These are phyloP conservation scores for Naganishia sp. DNA, from an alignment of 1,284 basidiomycete genomes.

Conservation along the genomic window DNA sequence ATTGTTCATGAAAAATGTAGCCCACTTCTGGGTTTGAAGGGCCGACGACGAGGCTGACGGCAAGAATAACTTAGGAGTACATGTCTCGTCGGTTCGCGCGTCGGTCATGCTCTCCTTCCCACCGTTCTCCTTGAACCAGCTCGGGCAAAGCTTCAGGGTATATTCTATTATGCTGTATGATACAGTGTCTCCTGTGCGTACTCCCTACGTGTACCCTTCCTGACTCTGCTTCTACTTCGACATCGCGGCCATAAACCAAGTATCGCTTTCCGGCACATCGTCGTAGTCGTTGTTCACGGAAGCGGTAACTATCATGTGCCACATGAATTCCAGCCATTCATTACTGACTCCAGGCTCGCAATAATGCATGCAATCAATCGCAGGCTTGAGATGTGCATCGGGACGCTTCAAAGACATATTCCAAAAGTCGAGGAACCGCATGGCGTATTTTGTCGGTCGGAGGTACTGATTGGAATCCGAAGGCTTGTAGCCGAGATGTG, in stretches of 20 bases:
- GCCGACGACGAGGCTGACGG: too few relatives aligned
- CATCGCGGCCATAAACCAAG: conserved; percentile 20
- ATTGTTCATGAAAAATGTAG: too few relatives aligned
- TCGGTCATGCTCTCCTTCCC: too few relatives aligned
- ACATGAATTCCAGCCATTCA: conserved; percentile 22
- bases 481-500: conserved; percentile 20
- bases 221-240: neutral
- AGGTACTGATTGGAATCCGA: conserved; percentile 18
- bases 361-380: conserved; percentile 26
- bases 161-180: too few relatives aligned
- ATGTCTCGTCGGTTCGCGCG: too few relatives aligned
- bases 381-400: conserved; percentile 22
- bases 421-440: conserved; percentile 31
- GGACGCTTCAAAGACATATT: conserved; percentile 18
- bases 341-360: conserved; percentile 12
- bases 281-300: conserved; percentile 25
- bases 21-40: too few relatives aligned
- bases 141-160: too few relatives aligned
- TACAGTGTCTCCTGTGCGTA: too few relatives aligned
- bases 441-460: conserved; percentile 2
- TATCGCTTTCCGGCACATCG: conserved; percentile 9
- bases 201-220: too few relatives aligned
- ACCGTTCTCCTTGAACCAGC: too few relatives aligned
- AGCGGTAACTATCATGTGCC: conserved; percentile 25
- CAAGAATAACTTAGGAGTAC: too few relatives aligned